Evolutionary conservation across 495 filamentous ascomycete species (phyloP).

Genomic region (Bacidia gigantensis): DNA sequence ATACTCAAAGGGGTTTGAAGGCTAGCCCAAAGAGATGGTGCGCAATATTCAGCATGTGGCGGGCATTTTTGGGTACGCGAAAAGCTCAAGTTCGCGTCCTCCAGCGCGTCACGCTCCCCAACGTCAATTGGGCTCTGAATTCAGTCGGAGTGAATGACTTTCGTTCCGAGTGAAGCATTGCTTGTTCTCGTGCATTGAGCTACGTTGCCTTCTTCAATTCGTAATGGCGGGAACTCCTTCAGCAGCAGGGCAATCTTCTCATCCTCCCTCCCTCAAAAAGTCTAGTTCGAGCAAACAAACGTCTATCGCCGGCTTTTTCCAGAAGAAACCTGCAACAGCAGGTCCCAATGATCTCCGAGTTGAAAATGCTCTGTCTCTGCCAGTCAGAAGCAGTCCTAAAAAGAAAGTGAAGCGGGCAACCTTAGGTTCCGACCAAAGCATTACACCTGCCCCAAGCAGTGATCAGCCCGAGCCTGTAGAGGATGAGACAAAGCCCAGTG

Average conservation of each 20-base stretch:
- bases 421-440: conserved; percentile 33
- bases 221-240: conserved; percentile 9
- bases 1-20: too few relatives aligned
- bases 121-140: not conserved
- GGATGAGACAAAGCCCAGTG: conserved; percentile 20
- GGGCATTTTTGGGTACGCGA: too few relatives aligned
- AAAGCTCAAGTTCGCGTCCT: not conserved
- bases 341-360: conserved; percentile 30
- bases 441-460: conserved; percentile 73
- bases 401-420: conserved; percentile 22
- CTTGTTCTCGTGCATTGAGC: not conserved
- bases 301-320: conserved; percentile 75
- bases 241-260: conserved; percentile 21
- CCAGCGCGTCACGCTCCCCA: not conserved
- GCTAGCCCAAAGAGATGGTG: too few relatives aligned
- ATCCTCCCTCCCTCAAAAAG: conserved; percentile 32
- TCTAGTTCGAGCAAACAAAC: conserved; percentile 55
- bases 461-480: conserved; percentile 36
- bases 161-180: not conserved
- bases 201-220: not conserved
- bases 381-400: conserved; percentile 4
- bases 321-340: conserved; percentile 44
- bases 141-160: not conserved
- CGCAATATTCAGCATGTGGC: too few relatives aligned
- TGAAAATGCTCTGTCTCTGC: conserved; percentile 25